A percentile compares a stretch with the other conserved stretches of the same genome.
Conservation (phyloP, 1,139 yeast species). For the Scheffersomyces lignicola region DNA sequence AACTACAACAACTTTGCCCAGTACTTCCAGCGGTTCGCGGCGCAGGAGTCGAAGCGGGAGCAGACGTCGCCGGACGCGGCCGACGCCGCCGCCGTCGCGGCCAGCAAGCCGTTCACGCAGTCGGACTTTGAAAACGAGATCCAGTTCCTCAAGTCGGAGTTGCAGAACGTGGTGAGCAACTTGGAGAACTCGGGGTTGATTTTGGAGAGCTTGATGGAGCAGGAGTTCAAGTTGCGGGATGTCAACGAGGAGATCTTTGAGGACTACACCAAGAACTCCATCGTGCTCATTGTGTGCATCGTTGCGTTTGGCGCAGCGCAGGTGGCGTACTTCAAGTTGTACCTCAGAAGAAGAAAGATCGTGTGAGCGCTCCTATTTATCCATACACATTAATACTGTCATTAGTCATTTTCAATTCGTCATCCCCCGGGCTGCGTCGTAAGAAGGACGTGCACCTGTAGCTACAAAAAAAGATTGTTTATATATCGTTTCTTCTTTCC, state of each 20-base stretch:
- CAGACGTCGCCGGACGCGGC: constrained; percentile 1
- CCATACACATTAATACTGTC: no score
- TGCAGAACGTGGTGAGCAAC: constrained; percentile 30
- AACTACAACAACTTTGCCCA: constrained; percentile 34
- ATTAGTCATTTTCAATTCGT: no score
- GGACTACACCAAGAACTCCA: constrained; percentile 31
- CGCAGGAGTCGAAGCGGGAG: constrained; percentile 17
- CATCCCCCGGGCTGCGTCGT: no score
- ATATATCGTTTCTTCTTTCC: no score
- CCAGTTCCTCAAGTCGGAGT: constrained; percentile 27
- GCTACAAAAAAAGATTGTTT: no score
- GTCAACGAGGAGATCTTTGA: constrained; percentile 41
- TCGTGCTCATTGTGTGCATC: constrained; percentile 27
- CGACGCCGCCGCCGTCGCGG: constrained; percentile 6
- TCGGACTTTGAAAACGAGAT: constrained; percentile 35
- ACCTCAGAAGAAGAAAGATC: constrained; percentile 27
- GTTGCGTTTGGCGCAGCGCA: constrained; percentile 32
- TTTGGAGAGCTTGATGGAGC: constrained; percentile 29
- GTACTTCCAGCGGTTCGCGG: constrained; percentile 5
- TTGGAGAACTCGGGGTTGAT: constrained; percentile 28
- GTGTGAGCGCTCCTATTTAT: constrained; percentile 12
- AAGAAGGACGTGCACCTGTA: no score
- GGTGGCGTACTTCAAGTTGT: constrained; percentile 28
- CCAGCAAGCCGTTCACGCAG: constrained; percentile 24
- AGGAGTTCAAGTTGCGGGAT: constrained; percentile 38